Base-by-base conservation (phyloP, 1,284 basidiomycete genomes). In the Cerioporus squamosus region DNA sequence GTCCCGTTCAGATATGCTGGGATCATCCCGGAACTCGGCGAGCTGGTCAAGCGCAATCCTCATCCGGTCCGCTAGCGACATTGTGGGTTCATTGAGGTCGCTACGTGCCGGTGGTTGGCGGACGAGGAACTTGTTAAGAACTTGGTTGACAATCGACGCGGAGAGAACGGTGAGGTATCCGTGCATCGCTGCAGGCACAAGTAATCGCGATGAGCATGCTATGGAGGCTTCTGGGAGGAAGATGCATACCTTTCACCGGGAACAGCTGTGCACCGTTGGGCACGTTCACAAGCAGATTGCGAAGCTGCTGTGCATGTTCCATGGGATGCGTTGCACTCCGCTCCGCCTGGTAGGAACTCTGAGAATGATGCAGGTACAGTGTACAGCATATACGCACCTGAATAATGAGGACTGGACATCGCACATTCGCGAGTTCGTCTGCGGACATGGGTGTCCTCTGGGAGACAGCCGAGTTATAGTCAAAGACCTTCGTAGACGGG, bases 391-490 rank as follows among this genome's bases (percentile, higher is more conserved):
- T 22, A 65, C 77, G 33, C 51, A 90, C 90, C 73, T 91, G 90
- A 51, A 91, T 80, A n/a, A 91, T 82, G 20, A 91, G 74, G 14
- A 88, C 82, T 1, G 89, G 90, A 62, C 83, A 83, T 6, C 69
- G 81, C 51, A 91, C 81, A 38, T 72, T 68, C n/a, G 78, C 78
- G 20, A 84, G 74, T 57, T 80, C 75, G 38, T 80, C 77, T 31
- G 77, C 64, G 23, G 67, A 79, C 53, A 90, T 70, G 5, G 81
- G 77, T 46, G 78, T 78, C 67, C 87, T 79, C 87, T 90, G 67
- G n/a, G 17, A 38, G 15, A 44, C 51, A 48, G 20, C 23, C 23
- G 20, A 18, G 51, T 46, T 31, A 39, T 20, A n/a, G 22, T 18
- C 9, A 22, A n/a, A 29, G 31, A 15, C 4, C 2, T 8, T 3